These are phyloP conservation scores for Inga oerstediana DNA, from an alignment of 306 rosid species.

Conservation along the genomic window DNA sequence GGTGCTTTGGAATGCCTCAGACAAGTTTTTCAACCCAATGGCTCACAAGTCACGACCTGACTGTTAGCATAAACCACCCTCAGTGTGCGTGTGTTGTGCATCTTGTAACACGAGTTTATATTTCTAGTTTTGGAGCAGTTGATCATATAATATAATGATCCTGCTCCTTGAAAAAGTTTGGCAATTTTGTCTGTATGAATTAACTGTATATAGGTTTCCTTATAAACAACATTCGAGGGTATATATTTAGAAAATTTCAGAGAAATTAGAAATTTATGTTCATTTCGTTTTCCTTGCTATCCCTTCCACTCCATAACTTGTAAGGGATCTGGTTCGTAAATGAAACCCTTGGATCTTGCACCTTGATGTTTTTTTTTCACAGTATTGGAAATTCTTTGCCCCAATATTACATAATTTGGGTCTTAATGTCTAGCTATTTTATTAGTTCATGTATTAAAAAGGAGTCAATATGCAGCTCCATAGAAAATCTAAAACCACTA, in stretches of 20 bases:
- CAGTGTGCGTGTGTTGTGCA: not conserved
- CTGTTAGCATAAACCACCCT: not conserved
- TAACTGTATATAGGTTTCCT: conserved; percentile 22
- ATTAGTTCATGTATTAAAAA: not conserved
- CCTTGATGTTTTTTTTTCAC: not conserved
- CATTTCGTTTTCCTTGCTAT: conserved; percentile 10
- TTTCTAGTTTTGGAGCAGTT: conserved; percentile 33
- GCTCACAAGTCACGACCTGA: conserved; percentile 43
- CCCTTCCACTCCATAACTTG: conserved; percentile 3
- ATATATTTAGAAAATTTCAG: conserved; percentile 11
- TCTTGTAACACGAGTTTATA: not conserved
- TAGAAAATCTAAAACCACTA: not conserved
- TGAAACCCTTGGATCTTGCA: not conserved
- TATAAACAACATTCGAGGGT: conserved; percentile 15
- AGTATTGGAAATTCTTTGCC: not conserved
- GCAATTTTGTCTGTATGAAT: conserved; percentile 38
- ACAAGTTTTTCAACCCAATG: conserved; percentile 53
- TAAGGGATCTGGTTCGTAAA: conserved; percentile 17
- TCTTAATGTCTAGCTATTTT: not conserved
- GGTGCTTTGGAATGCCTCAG: conserved; percentile 61
- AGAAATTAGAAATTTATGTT: not conserved
- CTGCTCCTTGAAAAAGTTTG: conserved; percentile 14
- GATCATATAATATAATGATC: not conserved
- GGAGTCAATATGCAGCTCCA: not conserved
- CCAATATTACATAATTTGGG: not conserved